Evolutionary conservation across 805 yeast genomes (phyloP), one percentile per base, ranked within the genome.

Genomic region (Ogataea allantospora): DNA sequence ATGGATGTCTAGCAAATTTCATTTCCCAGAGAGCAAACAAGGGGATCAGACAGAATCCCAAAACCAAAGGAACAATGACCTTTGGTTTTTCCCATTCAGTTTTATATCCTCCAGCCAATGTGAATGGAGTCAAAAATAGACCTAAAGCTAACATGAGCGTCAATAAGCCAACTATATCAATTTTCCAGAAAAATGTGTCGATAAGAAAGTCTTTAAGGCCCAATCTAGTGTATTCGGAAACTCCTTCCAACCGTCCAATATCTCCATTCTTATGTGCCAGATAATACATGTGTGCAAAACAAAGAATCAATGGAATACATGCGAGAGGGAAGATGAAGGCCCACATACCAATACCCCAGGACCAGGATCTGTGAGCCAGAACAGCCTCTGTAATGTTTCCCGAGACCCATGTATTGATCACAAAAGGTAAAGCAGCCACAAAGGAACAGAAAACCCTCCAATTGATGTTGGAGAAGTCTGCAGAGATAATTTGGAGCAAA

Each of bases 281-380:
- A 47, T 60, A 62, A 47, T 71, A 58, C 83, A 81, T 78, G 57
- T 80, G 81, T 3, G 68, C 12, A 51, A 78, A 63, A 51, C 80
- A 71, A 5, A 48, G 45, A 6, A 80, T 47, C 35, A 83, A 58
- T 14, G 89, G 91, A n/a, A 83, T 35, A 47, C 80, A 66, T 5
- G 78, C 55, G 25, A 80, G 63, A 23, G 89, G 89, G 69, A 78
- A 75, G 46, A 83, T 80, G 50, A 80, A 78, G 2, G 88, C 88
- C 84, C 84, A 83, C 75, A 83, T 82, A 26, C 82, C 88, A 49
- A 82, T 76, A 52, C 81, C 82, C 89, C 89, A 83, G 9, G 78
- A 68, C 81, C 87, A 80, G 22, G 68, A 49, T 9, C 60, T 60
- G 9, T 62, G 62, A 2, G 13, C 16, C 14, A 48, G n/a, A 22